These are phyloP conservation scores for Wickerhamiella australiensis DNA, from an alignment of 805 yeast species.

Conservation along the genomic window DNA sequence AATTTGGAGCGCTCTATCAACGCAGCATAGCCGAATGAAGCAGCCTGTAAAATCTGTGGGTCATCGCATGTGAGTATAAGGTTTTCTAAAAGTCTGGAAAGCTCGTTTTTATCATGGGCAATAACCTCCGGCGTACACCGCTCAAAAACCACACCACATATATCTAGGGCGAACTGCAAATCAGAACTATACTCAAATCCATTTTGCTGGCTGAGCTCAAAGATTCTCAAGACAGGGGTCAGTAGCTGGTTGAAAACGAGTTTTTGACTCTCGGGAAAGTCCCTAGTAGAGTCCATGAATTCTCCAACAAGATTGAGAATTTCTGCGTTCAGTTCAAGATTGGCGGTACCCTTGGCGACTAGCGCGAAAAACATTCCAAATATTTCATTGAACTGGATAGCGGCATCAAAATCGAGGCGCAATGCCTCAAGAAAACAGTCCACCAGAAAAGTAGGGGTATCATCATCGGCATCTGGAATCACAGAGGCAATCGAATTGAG, in stretches of 20 bases:
- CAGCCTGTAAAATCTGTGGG: slow-evolving; percentile 63
- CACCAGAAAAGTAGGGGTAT: slow-evolving; percentile 58
- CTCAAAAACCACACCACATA: slow-evolving; percentile 24
- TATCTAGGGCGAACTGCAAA: slow-evolving; percentile 45
- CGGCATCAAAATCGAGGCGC: slow-evolving; percentile 33
- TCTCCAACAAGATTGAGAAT: slow-evolving; percentile 57
- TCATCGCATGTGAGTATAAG: slow-evolving; percentile 46
- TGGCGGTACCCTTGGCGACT: slow-evolving; percentile 62
- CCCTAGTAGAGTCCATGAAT: slow-evolving; percentile 39
- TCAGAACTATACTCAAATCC: slow-evolving; percentile 45
- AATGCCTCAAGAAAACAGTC: slow-evolving; percentile 56
- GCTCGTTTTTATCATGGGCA: slow-evolving; percentile 16
- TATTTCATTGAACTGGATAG: slow-evolving; percentile 28
- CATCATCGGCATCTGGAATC: slow-evolving; percentile 58
- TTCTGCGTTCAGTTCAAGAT: slow-evolving; percentile 54
- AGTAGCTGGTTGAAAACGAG: slow-evolving; percentile 16
- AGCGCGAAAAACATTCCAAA: slow-evolving; percentile 49
- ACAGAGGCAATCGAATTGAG: slow-evolving; percentile 34
- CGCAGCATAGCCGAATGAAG: slow-evolving; percentile 61
- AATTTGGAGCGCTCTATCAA: slow-evolving; percentile 34
- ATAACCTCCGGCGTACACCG: slow-evolving; percentile 23
- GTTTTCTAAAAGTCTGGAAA: slow-evolving; percentile 33
- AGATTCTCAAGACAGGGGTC: slow-evolving; percentile 17
- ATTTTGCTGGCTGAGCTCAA: slow-evolving; percentile 8
- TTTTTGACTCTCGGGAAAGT: slow-evolving; percentile 21